Base-by-base conservation (phyloP, 2,329 filamentous ascomycete species). In the Venturia aucupariae region DNA sequence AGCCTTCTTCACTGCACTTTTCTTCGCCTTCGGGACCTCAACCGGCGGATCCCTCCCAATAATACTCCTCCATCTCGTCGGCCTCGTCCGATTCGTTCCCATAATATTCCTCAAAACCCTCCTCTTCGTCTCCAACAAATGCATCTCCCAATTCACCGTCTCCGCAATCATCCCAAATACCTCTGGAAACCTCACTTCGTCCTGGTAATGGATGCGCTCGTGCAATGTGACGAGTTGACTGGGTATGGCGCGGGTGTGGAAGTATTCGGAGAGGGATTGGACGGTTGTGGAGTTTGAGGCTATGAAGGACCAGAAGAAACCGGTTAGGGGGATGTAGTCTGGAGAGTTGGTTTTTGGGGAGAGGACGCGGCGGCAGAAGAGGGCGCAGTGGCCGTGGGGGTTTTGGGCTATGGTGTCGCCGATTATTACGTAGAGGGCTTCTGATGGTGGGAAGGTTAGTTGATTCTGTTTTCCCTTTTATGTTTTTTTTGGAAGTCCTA, bases 101-200 rank as follows among this genome's bases (percentile, higher is more conserved):
- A 44, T 44, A 27, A 60, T 17, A 27, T 60, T 60, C 8, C 35
- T 60, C n/a, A 60, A 41, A 7, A 42, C n/a, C 59, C 59, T 15
- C 8, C 38, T 24, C 7, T 8, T 22, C 35, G 5, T 38, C 35
- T 27, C 13, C 32, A 60, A 27, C 35, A 27, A 27, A 32, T 44
- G 13, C 59, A 60, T 42, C 35, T 60, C 59, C 59, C 17, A n/a
- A 60, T 60, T 60, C n/a, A 60, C 59, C 35, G 41, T 60, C n/a
- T 13, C 17, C 13, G 38, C 44, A 15, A 60, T 60, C 59, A 60
- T 44, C 6, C 7, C 13, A 15, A 41, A 60, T n/a, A 60, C 38
- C 38, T 60, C 15, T 1, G 59, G 41, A 42, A 60, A 60, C 59
- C 59, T 39, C 13, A 27, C 35, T 19, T 44, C 22, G 27, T 60